Percentiles rank a stretch among this genome's conserved stretches.
Conservation (phyloP, 768 basidiomycete genomes). For the Agrocybe chaxingu region DNA sequence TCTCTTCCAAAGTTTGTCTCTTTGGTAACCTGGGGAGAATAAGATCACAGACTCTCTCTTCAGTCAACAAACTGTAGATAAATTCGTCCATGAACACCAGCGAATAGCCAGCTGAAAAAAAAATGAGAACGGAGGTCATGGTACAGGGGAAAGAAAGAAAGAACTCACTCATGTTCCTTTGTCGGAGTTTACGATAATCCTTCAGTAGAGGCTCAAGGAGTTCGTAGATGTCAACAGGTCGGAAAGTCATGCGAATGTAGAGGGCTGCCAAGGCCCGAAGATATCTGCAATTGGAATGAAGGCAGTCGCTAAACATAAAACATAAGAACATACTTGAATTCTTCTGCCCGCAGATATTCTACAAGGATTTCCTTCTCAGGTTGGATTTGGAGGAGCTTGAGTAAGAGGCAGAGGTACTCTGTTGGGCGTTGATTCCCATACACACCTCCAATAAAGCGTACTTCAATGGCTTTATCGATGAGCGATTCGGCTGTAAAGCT, state of each 20-base stretch:
- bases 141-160: not conserved
- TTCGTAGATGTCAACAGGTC: constrained; percentile 87
- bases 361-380: constrained; percentile 96
- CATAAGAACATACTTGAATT: constrained; percentile 83
- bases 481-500: constrained; percentile 71
- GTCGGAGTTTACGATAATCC: constrained; percentile 88
- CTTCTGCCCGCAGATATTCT: constrained; percentile 93
- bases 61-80: constrained; percentile 74
- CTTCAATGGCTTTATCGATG: constrained; percentile 88
- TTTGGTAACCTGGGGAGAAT: constrained; percentile 89
- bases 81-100: constrained; percentile 93
- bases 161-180: constrained; percentile 70
- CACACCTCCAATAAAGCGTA: constrained; percentile 86
- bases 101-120: constrained; percentile 69
- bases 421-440: constrained; percentile 95
- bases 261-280: constrained; percentile 89
- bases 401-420: constrained; percentile 85
- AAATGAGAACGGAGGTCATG: not conserved
- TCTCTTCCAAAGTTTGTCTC: constrained; percentile 87
- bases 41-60: constrained; percentile 95
- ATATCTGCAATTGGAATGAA: constrained; percentile 53
- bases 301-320: constrained; percentile 2
- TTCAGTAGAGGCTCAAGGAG: constrained; percentile 91
- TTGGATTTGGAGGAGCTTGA: constrained; percentile 95
- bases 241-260: constrained; percentile 95